These are phyloP conservation scores for Penstemon eatonii DNA, from an alignment of 257 asterid species.

Conservation along the genomic window DNA sequence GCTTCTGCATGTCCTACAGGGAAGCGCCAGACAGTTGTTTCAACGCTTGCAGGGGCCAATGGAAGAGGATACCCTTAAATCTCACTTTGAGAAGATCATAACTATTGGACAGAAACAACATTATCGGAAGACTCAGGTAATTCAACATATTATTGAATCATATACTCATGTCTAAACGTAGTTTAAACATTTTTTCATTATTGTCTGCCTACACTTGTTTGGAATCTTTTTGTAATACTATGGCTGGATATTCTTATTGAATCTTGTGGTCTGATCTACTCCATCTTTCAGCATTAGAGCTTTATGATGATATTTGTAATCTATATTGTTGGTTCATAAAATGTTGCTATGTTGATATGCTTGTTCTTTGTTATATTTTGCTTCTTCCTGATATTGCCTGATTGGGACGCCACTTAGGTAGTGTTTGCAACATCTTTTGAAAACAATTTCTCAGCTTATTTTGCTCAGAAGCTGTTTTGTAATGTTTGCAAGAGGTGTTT, in stretches of 20 bases:
- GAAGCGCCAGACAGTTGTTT: slow-evolving; percentile 93
- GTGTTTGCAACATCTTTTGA: too few species aligned
- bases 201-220: neutral
- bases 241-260: slow-evolving; percentile 3
- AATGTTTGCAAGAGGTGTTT: too few species aligned
- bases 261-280: slow-evolving; percentile 9
- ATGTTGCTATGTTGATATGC: neutral
- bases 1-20: slow-evolving; percentile 57
- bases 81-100: slow-evolving; percentile 91
- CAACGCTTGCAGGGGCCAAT: slow-evolving; percentile 92
- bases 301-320: neutral
- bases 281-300: neutral
- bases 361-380: slow-evolving; percentile 6
- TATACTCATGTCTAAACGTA: slow-evolving; percentile 12
- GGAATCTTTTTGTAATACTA: neutral
- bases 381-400: slow-evolving; percentile 3
- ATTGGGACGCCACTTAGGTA: neutral
- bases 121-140: slow-evolving; percentile 72
- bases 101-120: slow-evolving; percentile 65
- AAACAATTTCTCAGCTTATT: too few species aligned
- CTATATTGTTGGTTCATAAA: neutral
- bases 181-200: neutral
- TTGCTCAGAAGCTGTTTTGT: too few species aligned
- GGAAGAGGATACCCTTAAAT: slow-evolving; percentile 90
- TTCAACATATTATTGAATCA: neutral